Base-by-base conservation (phyloP, 352 stramenopile species). In the Pythium scleroteichum region DNA sequence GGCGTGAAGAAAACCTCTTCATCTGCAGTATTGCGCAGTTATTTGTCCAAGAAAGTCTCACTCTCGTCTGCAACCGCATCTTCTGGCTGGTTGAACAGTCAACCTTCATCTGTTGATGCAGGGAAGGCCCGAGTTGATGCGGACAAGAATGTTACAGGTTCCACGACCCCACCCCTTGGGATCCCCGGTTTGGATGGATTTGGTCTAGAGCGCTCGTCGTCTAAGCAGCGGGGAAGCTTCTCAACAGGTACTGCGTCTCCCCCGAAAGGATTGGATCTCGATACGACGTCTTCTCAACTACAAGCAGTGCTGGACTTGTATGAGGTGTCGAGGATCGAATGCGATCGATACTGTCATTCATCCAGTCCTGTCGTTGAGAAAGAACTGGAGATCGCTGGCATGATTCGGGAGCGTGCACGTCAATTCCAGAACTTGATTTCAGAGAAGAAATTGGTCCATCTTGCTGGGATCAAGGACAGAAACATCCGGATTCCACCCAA, bases 401-500 rank as follows among this genome's bases (percentile, higher is more conserved):
- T 96, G 76, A 72, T 94, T 57, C 82, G 82, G 26, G 84, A 95
- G 32, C 77, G 87, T 10, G 71, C 71, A 4, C 76, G 87, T 42
- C 78, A 85, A 35, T 71, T 96, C 19, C 82, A 96, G 51, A 49
- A 64, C 19, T 66, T 94, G 2, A 62, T 92, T 27, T 55, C 68
- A 13, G 82, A 92, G n/a, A 87, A 88, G 57, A 90, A 85, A 38
- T 49, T 96, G 20, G 48, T 90, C 26, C 63, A 75, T 6, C 49
- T 96, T 19, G 81, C 62, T 38, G 82, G 65, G 8, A 82, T 73
- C 53, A 94, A 90, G 51, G 85, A 95, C 35, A 62, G 83, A 14
- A 95, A 94, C 51, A 53, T 94, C 39, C 83, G 84, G 1, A 83
- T 96, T 40, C 81, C 85, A 29, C 62, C 87, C 20, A 96, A 94